A percentile compares a stretch with the other conserved stretches of the same genome.
Conservation (phyloP, 2,329 filamentous ascomycete species). For the Botrytis hyacinthi region DNA sequence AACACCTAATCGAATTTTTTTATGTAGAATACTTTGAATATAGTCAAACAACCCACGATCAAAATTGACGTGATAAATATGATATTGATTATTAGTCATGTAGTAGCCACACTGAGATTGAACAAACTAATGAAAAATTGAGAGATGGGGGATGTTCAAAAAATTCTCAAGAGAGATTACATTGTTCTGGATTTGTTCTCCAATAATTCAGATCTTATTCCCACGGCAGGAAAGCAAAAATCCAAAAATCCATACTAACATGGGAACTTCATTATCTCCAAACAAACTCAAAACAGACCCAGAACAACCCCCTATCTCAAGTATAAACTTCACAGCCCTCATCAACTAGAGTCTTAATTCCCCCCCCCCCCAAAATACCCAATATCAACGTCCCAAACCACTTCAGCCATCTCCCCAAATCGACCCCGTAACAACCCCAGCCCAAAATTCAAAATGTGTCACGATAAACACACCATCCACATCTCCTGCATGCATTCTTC, state of each 20-base stretch:
- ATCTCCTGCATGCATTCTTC: not conserved
- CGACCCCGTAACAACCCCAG: not conserved
- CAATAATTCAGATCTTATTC: not conserved
- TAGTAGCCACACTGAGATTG: fast-evolving
- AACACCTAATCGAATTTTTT: no score
- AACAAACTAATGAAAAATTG: not conserved
- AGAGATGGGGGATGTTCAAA: not conserved
- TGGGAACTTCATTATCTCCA: not conserved
- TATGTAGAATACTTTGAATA: not conserved
- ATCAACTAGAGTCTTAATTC: not conserved
- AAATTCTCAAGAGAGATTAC: no score
- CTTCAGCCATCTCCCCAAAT: not conserved
- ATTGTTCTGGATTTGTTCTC: not conserved
- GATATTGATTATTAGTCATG: no score
- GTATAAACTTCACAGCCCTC: not conserved
- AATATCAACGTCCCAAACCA: no score
- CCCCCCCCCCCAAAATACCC: not conserved
- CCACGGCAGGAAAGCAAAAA: fast-evolving
- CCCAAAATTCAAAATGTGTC: not conserved
- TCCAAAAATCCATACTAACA: no score
- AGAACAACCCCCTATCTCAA: not conserved
- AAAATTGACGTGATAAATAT: not conserved
- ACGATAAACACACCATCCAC: not conserved
- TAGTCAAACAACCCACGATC: fast-evolving
- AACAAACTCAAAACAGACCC: not conserved